Base-by-base conservation (phyloP, 2,329 filamentous ascomycete genomes). In the Botrytis cinerea region DNA sequence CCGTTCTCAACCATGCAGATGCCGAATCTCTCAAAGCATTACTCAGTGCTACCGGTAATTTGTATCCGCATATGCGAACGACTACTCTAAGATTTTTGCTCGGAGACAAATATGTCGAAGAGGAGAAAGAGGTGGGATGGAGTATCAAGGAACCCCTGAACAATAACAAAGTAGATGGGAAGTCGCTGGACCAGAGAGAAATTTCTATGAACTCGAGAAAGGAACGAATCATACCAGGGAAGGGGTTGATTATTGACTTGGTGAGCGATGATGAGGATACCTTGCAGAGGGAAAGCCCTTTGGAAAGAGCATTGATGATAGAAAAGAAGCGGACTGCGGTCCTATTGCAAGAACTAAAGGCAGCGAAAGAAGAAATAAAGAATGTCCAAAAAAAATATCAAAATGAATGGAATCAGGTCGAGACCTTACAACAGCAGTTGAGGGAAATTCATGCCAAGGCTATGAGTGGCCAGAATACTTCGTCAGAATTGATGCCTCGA, bases 241-340 rank as follows among this genome's bases (percentile, higher is more conserved):
- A 71, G 35, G 60, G 25, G 1, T 32, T 71, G 45, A 60, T 57
- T 32, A 54, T 71, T 28, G 70, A 71, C 28, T 38, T 64, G 25
- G 32, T 71, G 40, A 64, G 70, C 57, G 32, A 57, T 45, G 60
- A 71, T n/a, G 70, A 64, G 16, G 59, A 62, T 14, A 48, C 14
- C 10, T 25, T 32, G 9, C 28, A 38, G 45, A 35, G 18, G 20
- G 20, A 8, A 25, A 35, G 12, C 25, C 10, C 28, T n/a, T 46
- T 66, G 43, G 62, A 48, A 18, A 28, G 48, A 48, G 28, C 62
- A 48, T 46, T 66, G 28, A 35, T 66, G 12, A 35, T 48, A 8
- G 62, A 66, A 66, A 66, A 48, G 62, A 48, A 48, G 12, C 14
- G 45, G 1, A 46, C 45, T 66, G 22, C 28, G 25, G 28, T 10